Base-by-base conservation (phyloP, 495 filamentous ascomycete genomes). In the Penicillium angulare region DNA sequence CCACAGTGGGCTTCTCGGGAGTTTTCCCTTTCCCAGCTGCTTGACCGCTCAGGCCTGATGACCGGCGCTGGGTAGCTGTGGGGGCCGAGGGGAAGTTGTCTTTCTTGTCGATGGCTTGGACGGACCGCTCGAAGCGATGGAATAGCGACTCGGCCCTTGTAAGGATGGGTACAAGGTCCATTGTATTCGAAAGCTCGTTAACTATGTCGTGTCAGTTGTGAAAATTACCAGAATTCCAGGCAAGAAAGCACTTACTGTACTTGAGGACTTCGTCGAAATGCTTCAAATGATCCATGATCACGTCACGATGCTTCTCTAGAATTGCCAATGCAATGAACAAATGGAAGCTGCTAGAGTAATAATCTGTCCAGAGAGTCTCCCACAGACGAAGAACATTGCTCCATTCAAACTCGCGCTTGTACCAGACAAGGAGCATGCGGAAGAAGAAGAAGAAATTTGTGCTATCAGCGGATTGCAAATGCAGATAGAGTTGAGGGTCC, bases 391-490 rank as follows among this genome's bases (percentile, higher is more conserved):
- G 73, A 23, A 95, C 81, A 61, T 97, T 89, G 32, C 74, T 63
- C 89, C 90, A 97, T 59, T 82, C 78, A 59, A 97, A 98, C 69
- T 98, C 93, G 3, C 93, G 87, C 72, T 98, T 97, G 69, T 92
- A 98, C 92, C 92, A 97, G 16, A 98, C 93, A 0, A 98, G 76
- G 20, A 98, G 75, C 92, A 97, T 97, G 20, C 93, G 86, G 80
- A 97, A 98, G 77, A 97, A 97, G 77, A 98, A 98, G 69, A 98
- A 98, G 71, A 97, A 98, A 68, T 98, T 97, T 16, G 93, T 97
- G 58, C 85, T 90, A 53, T 97, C 95, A 20, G 92, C 90, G 7
- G 79, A 83, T 62, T 96, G 82, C 0, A 98, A 79, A 62, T 98
- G 93, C 8, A 89, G 72, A 61, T 97, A 97, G 32, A 98, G 82